A percentile compares a stretch with the other conserved stretches of the same genome.
These are phyloP conservation scores for Aspergillus sp. DNA, from an alignment of 2,329 filamentous ascomycete genomes.

Conservation along the genomic window DNA sequence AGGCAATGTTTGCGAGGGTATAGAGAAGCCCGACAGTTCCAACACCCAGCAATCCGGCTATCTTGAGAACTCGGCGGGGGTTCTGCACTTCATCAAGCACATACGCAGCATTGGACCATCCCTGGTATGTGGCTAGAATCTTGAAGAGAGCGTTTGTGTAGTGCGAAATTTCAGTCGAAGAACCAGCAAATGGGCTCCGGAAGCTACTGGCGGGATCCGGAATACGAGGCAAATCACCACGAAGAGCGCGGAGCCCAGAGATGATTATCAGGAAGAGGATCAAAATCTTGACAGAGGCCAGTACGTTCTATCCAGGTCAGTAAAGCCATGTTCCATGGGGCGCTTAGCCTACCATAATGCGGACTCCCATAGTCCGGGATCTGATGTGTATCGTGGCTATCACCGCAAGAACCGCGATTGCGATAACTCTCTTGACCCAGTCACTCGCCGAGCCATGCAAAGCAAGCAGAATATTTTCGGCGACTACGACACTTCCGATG, in stretches of 20 bases:
- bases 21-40: slow-evolving; percentile 64
- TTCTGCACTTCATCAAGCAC: slow-evolving; percentile 66
- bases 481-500: slow-evolving; percentile 71
- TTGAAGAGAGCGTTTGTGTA: slow-evolving; percentile 75
- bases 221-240: slow-evolving; percentile 61
- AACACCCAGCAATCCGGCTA: slow-evolving; percentile 67
- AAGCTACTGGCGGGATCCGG: slow-evolving; percentile 66
- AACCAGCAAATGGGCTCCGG: slow-evolving; percentile 66
- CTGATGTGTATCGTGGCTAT: slow-evolving; percentile 69
- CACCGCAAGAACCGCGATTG: slow-evolving; percentile 67
- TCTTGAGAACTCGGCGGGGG: slow-evolving; percentile 66
- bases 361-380: slow-evolving; percentile 68
- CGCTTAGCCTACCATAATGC: slow-evolving; percentile 53
- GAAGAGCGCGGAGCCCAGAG: slow-evolving; percentile 65
- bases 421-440: slow-evolving; percentile 71
- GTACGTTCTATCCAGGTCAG: slow-evolving; percentile 51
- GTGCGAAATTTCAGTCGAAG: slow-evolving; percentile 60
- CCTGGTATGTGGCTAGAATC: slow-evolving; percentile 70
- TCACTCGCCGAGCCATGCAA: slow-evolving; percentile 64
- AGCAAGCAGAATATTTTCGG: slow-evolving; percentile 71
- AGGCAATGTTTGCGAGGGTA: slow-evolving; percentile 69
- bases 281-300: slow-evolving; percentile 68
- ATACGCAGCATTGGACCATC: slow-evolving; percentile 40
- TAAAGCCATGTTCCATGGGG: background rate
- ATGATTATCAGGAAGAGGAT: slow-evolving; percentile 69